Evolutionary conservation across 495 filamentous ascomycete genomes (phyloP).

Genomic region (Neurospora terricola): DNA sequence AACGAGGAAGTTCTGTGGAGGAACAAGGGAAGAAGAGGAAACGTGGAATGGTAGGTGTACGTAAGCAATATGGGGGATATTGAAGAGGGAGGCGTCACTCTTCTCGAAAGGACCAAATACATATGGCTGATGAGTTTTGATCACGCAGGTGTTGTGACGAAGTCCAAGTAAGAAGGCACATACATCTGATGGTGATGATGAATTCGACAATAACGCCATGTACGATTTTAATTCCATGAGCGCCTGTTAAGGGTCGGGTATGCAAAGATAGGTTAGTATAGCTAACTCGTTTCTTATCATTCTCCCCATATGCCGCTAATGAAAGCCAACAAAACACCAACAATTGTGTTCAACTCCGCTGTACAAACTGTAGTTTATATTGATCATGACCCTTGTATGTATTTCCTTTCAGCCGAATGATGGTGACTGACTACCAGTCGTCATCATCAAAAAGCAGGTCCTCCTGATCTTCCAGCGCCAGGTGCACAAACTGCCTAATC

Average conservation of each 20-base stretch:
- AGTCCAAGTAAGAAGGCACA: background rate
- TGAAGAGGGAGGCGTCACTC: too few species aligned
- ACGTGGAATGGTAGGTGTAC: background rate
- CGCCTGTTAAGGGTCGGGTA: background rate
- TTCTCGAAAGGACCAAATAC: background rate
- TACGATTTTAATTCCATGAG: background rate
- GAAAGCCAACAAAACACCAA: background rate
- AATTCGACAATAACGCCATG: background rate
- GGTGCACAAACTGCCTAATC: constrained; percentile 43
- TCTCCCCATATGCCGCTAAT: background rate
- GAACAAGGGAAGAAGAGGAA: background rate
- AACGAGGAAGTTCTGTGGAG: background rate
- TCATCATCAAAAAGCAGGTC: constrained; percentile 31
- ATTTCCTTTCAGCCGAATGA: constrained; percentile 8
- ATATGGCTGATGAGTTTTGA: background rate
- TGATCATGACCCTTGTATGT: background rate
- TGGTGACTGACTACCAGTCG: constrained; percentile 10
- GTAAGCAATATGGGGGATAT: background rate
- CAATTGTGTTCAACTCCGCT: background rate
- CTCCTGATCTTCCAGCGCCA: constrained; percentile 44
- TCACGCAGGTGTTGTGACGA: background rate
- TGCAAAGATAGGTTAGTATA: background rate
- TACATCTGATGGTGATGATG: background rate
- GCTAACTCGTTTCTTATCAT: background rate
- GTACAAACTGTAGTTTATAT: background rate